These are phyloP conservation scores for Coelastrella sp. DNA, from an alignment of 139 green algal species.

Conservation along the genomic window DNA sequence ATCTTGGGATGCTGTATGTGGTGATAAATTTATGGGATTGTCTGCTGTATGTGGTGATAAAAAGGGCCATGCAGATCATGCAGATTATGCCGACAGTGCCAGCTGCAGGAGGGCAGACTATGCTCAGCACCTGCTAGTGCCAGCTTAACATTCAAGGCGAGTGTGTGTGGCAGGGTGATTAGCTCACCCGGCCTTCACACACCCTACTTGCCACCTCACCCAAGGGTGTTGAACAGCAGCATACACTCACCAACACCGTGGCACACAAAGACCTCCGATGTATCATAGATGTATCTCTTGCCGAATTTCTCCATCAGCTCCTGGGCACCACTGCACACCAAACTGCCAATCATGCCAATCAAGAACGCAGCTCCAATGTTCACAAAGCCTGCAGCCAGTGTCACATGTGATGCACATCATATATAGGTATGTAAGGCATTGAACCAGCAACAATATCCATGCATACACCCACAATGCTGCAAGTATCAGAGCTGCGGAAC, in stretches of 20 bases:
- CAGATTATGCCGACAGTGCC: conserved; percentile 38
- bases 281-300: conserved; percentile 20
- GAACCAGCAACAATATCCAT: neutral
- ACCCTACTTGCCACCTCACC: neutral
- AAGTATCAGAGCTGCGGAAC: no score
- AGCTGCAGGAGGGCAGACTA: neutral
- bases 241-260: conserved; percentile 28
- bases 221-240: neutral
- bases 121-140: neutral
- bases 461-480: no score
- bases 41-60: neutral
- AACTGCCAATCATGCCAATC: conserved; percentile 26
- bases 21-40: neutral
- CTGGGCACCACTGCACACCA: conserved; percentile 14
- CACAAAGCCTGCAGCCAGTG: no score
- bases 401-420: no score
- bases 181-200: neutral
- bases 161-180: neutral
- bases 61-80: conserved; percentile 19
- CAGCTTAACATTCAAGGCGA: neutral
- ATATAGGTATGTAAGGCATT: no score
- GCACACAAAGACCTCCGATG: conserved; percentile 20
- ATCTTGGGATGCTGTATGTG: no score
- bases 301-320: conserved; percentile 41
- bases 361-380: conserved; percentile 22